These are phyloP conservation scores for Hyaloperonospora arabidopsidis DNA, from an alignment of 352 stramenopile genomes.

Conservation along the genomic window DNA sequence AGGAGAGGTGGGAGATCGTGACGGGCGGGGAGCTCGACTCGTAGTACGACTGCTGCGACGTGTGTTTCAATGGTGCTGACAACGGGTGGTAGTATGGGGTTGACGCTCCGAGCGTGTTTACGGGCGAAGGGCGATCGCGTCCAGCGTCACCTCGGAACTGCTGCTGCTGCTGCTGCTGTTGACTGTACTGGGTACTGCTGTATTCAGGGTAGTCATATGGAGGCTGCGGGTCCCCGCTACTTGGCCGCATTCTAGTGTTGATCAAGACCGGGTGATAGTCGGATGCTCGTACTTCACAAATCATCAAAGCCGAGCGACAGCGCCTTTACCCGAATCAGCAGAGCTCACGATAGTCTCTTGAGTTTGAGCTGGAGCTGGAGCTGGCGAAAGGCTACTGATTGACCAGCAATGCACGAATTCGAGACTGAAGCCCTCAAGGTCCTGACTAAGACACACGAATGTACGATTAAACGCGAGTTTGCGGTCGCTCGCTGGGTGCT, in stretches of 20 bases:
- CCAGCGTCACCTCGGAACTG: constrained; percentile 2
- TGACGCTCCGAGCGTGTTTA: constrained; percentile 21
- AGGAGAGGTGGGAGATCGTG: constrained; percentile 28
- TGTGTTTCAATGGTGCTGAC: constrained; percentile 17
- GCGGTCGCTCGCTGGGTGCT: not conserved
- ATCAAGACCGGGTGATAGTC: constrained; percentile 32
- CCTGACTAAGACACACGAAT: too few relatives aligned
- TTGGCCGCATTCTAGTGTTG: constrained; percentile 33
- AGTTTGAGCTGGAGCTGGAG: too few relatives aligned
- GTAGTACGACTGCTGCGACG: constrained; percentile 25
- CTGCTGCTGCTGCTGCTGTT: constrained; percentile 13
- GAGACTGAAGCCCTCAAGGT: constrained; percentile 19
- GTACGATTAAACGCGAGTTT: too few relatives aligned
- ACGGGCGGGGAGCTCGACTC: constrained; percentile 27
- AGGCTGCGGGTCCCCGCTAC: constrained; percentile 19
- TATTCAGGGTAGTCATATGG: constrained; percentile 18
- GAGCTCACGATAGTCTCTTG: not conserved
- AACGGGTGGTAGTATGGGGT: constrained; percentile 24
- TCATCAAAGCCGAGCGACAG: constrained; percentile 17
- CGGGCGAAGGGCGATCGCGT: constrained; percentile 13
- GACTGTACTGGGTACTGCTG: constrained; percentile 22
- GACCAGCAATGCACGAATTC: constrained; percentile 33
- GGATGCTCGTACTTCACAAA: constrained; percentile 27
- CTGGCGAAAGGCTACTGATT: constrained; percentile 5
- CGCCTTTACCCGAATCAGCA: constrained; percentile 4